phyloP scores from a whole-genome alignment of 495 filamentous ascomycete species.

The Hypoxylon lienhwacheense region DNA sequence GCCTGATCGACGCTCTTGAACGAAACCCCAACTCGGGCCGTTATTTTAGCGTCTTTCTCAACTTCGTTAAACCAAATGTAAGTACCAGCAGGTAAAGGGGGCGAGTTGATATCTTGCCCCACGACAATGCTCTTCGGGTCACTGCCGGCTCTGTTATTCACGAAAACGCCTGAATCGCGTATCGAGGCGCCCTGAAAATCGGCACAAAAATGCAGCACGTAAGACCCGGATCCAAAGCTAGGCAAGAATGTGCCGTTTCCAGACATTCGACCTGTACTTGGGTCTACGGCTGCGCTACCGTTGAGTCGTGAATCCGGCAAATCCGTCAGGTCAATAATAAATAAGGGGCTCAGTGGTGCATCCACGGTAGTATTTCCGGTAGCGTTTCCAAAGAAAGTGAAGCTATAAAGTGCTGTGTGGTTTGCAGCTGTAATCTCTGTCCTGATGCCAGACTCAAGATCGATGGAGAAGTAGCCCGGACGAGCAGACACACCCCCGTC shows the following conservation, averaged over 20 bases:
- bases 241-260: conserved; percentile 65
- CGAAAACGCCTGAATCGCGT: conserved; percentile 63
- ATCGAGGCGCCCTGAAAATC: conserved; percentile 63
- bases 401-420: conserved; percentile 65
- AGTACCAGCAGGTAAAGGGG: conserved; percentile 61
- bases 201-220: conserved; percentile 61
- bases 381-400: conserved; percentile 56
- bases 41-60: conserved; percentile 45
- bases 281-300: conserved; percentile 55
- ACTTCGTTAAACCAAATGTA: conserved; percentile 59
- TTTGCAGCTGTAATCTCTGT: conserved; percentile 68
- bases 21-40: conserved; percentile 63
- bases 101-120: conserved; percentile 55
- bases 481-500: conserved; percentile 55
- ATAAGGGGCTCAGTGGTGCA: conserved; percentile 56
- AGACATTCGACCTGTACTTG: conserved; percentile 57
- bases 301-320: conserved; percentile 60
- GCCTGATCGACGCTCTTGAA: conserved; percentile 65
- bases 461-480: conserved; percentile 66
- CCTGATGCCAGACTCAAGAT: conserved; percentile 56
- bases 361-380: conserved; percentile 35
- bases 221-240: conserved; percentile 66
- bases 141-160: conserved; percentile 55
- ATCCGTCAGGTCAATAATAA: conserved; percentile 65
- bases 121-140: conserved; percentile 53